phyloP scores from a whole-genome alignment of 352 stramenopile species.

The Globisporangium uncinulatum region DNA sequence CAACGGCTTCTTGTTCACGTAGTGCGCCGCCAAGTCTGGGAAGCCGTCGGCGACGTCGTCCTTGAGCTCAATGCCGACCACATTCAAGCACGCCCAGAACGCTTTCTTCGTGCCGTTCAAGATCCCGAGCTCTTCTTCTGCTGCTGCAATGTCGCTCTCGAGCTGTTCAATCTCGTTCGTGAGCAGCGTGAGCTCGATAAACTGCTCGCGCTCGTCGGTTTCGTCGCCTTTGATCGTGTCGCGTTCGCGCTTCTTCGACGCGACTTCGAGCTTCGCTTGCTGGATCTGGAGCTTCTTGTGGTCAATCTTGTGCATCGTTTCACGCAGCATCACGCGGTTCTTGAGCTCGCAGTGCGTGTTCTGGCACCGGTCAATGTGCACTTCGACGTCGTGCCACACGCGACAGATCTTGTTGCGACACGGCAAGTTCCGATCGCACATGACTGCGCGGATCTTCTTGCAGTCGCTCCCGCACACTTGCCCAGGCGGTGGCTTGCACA shows the following conservation, averaged over 20 bases:
- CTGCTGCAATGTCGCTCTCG: constrained; percentile 57
- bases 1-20: constrained; percentile 29
- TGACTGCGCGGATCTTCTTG: constrained; percentile 56
- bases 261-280: constrained; percentile 23
- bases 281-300: constrained; percentile 49
- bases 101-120: constrained; percentile 41
- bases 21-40: constrained; percentile 39
- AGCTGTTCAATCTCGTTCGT: constrained; percentile 54
- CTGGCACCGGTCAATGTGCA: constrained; percentile 57
- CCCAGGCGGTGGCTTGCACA: constrained; percentile 45
- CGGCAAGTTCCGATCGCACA: constrained; percentile 56
- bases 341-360: constrained; percentile 68
- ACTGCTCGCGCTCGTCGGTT: constrained; percentile 22
- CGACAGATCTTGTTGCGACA: constrained; percentile 69
- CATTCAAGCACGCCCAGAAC: constrained; percentile 59
- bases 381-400: constrained; percentile 70
- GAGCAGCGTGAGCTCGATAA: constrained; percentile 32
- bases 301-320: constrained; percentile 75
- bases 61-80: constrained; percentile 51
- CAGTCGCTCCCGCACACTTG: constrained; percentile 43
- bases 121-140: constrained; percentile 32
- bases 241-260: constrained; percentile 33
- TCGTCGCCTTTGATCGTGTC: constrained; percentile 21
- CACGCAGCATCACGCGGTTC: constrained; percentile 59
- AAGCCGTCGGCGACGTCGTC: constrained; percentile 56